Evolutionary conservation across 106 monocot genomes (phyloP), one percentile per base, ranked within the genome.

Genomic region (Dendrobium officinale): DNA sequence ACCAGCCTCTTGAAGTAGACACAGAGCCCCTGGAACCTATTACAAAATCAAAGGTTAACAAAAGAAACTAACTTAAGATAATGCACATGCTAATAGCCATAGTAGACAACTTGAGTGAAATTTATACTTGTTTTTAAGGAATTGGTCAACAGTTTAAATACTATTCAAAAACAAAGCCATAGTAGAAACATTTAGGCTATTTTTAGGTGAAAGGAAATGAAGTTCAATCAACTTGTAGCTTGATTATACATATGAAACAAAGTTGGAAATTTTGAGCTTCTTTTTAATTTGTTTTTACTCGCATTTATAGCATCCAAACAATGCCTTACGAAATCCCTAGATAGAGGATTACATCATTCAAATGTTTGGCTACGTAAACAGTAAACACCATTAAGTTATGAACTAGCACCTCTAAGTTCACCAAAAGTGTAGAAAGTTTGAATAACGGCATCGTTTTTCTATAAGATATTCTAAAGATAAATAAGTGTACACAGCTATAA

Each of bases 1-100:
- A 43, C 98, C 95, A 5, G 85, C 79, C 81, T 98, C 95, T 84
- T 95, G 98, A 74, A 98, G 83, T 78, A 92, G 74, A 73, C 98
- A 98, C 4, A 98, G 72, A 54, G 89, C 95, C 13, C 95, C 98
- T 0, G 95, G 92, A 55, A 97, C 89, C 96, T 97, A 78, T 11
- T 37, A 9, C 47, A 42, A 70, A 78, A 67, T 67, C 76, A 47
- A 76, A 27, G 1, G 7, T 47, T 76, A 4, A 49, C 26, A 47
- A 74, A 42, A 76, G 49, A 76, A 26, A 18, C 0, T 18, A 19
- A 42, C 1, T 7, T 19, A 48, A 27, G 26, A 27, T 9, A 76
- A 77, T n/a, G n/a, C 4, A 41, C 72, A 73, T 16, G 27, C 19
- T 42, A 13, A 6, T 27, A 42, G 37, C 31, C 37, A 77, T 15